Conservation (phyloP, 2,329 filamentous ascomycete species). For the Stemphylium vesicarium region DNA sequence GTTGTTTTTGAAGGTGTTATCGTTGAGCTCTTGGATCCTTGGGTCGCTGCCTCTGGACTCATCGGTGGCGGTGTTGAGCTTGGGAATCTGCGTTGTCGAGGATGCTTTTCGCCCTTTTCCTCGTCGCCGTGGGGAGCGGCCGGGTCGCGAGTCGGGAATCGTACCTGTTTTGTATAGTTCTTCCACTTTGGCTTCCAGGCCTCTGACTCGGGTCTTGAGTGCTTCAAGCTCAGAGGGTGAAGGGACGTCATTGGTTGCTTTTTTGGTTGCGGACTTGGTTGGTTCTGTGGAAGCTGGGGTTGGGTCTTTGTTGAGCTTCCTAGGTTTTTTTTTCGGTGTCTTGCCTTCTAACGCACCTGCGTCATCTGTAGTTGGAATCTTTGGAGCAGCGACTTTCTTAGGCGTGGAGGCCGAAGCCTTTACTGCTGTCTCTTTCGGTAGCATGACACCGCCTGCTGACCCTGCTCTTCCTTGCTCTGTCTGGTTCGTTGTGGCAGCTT, state of each 20-base stretch:
- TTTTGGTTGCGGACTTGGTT: conserved; percentile 2
- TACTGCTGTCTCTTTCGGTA: conserved; percentile 14
- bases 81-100: conserved; percentile 31
- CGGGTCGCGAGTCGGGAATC: conserved; percentile 14
- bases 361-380: conserved; percentile 17
- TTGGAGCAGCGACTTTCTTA: conserved; percentile 4
- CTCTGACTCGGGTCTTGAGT: conserved; percentile 43
- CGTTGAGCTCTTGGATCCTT: conserved; percentile 19
- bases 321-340: conserved; percentile 27
- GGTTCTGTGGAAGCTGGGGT: conserved; percentile 7
- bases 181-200: conserved; percentile 47
- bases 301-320: conserved; percentile 45
- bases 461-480: conserved; percentile 28
- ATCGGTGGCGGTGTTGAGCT: conserved; percentile 8
- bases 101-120: conserved; percentile 41
- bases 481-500: conserved; percentile 15
- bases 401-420: conserved; percentile 13
- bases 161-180: conserved; percentile 36
- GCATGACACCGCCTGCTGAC: conserved; percentile 38
- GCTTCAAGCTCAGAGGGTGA: conserved; percentile 41
- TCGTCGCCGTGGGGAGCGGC: conserved; percentile 40
- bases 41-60: conserved; percentile 10
- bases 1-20: conserved; percentile 28
- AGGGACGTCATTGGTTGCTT: conserved; percentile 10
- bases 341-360: background rate